Base-by-base conservation (phyloP, 768 basidiomycete genomes). In the Lactarius evosmus region DNA sequence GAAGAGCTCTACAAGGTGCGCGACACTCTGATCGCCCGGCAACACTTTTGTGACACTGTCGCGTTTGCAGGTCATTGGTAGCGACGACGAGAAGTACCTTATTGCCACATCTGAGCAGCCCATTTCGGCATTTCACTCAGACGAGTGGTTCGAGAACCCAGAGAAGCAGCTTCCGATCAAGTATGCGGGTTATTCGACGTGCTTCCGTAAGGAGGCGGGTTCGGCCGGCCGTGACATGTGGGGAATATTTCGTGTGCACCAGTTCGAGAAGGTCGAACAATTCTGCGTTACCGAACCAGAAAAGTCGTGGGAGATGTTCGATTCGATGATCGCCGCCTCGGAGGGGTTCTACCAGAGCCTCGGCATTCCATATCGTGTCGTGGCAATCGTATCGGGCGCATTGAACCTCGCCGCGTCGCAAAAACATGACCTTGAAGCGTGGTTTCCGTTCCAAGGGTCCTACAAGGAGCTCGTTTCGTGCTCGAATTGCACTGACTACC, bases 231-330 rank as follows among this genome's bases (percentile, higher is more conserved):
- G 94, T 60, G 97, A 99, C 70, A 98, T 96, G 82, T 98, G 97
- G 95, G 97, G 97, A 62, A 98, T 98, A 76, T 99, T 99, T 87
- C 92, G 97, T 27, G 96, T 99, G 60, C 97, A 99, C 74, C 97
- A 99, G 76, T 99, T 99, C 69, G 97, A 99, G 78, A 99, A 99
- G 80, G 84, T 99, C 58, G 97, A 99, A 74, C 87, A 98, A 80
- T 98, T 98, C 77, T 87, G 90, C 78, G 83, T 99, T 70, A 98
- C 96, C 7, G 89, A 93, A 29, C 95, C 97, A 0, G 89, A 91
- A 69, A 89, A 93, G 74, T 96, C 95, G 72, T 95, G 95, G 89
- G 88, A 86, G 74, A 89, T 88, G 84, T 91, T 98, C 70, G 91
- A 99, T 63, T 78, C 78, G 63, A 99, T 98, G 97, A 72, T 98